phyloP scores from a whole-genome alignment of 2,329 filamentous ascomycete species.

The Didymella segeticola region DNA sequence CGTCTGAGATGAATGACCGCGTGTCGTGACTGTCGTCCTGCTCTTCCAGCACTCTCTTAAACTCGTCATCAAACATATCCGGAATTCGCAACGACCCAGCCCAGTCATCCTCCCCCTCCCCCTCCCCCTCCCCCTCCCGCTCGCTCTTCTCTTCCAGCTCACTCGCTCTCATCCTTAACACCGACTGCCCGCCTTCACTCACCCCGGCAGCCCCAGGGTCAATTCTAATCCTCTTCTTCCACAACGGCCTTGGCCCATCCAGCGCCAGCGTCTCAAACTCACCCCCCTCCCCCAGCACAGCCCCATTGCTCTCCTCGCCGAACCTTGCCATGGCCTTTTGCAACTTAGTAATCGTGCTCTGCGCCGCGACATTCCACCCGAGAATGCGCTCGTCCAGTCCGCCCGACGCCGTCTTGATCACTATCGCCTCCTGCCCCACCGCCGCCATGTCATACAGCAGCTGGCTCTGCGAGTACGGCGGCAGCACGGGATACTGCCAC shows the following conservation, averaged over 20 bases:
- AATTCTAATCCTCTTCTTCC: constrained; percentile 73
- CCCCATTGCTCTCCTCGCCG: constrained; percentile 68
- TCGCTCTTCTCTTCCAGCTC: constrained; percentile 59
- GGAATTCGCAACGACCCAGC: constrained; percentile 62
- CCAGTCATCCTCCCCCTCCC: constrained; percentile 21
- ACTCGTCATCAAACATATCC: constrained; percentile 70
- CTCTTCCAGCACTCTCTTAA: constrained; percentile 50
- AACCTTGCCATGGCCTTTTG: constrained; percentile 69
- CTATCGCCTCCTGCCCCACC: constrained; percentile 81
- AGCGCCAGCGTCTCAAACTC: constrained; percentile 95
- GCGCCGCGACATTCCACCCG: constrained; percentile 77
- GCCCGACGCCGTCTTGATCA: constrained; percentile 93
- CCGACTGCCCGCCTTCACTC: constrained; percentile 80
- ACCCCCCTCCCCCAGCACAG: constrained; percentile 87
- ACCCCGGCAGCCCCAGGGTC: constrained; percentile 60
- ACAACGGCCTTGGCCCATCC: constrained; percentile 76
- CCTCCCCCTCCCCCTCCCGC: too few relatives aligned
- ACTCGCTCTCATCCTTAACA: constrained; percentile 68
- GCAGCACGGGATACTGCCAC: constrained; percentile 87
- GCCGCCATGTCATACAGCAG: constrained; percentile 82
- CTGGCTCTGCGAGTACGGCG: constrained; percentile 56
- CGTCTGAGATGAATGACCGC: constrained; percentile 4
- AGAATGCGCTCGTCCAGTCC: constrained; percentile 82
- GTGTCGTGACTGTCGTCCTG: constrained; percentile 8
- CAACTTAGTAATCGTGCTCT: constrained; percentile 55